Percentiles rank a stretch among this genome's conserved stretches.
phyloP scores from a whole-genome alignment of 306 rosid species.

The Trifolium repens region DNA sequence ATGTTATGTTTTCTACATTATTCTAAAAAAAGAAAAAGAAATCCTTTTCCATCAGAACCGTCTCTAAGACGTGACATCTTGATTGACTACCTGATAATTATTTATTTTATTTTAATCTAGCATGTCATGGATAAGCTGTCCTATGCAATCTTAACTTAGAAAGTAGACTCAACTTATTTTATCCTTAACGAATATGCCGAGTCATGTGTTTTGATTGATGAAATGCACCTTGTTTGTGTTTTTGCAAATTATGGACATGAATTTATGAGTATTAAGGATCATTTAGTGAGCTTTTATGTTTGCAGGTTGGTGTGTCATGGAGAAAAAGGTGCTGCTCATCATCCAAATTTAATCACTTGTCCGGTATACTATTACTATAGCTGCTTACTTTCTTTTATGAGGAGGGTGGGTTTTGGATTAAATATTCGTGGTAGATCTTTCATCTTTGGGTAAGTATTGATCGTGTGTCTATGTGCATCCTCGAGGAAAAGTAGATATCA shows the following conservation, averaged over 20 bases:
- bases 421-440: conserved; percentile 12
- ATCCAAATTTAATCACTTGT: conserved; percentile 30
- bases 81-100: conserved; percentile 2
- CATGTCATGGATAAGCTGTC: neutral
- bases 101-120: conserved; percentile 19
- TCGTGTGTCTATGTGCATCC: conserved; percentile 5
- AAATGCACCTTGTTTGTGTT: conserved; percentile 29
- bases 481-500: neutral
- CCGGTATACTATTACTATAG: conserved; percentile 8
- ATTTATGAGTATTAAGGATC: conserved; percentile 36
- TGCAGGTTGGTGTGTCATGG: conserved; percentile 44
- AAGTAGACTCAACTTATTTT: conserved; percentile 22
- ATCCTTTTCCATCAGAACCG: conserved; percentile 12
- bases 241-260: conserved; percentile 29
- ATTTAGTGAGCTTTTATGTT: conserved; percentile 41
- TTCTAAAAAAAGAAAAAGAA: neutral
- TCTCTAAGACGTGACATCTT: conserved; percentile 12
- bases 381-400: conserved; percentile 27
- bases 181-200: conserved; percentile 38
- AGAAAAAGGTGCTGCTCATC: conserved; percentile 35
- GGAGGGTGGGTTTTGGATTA: conserved; percentile 33
- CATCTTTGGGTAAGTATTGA: conserved; percentile 22
- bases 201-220: conserved; percentile 20
- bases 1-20: neutral
- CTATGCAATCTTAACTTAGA: conserved; percentile 18